Evolutionary conservation across 805 yeast genomes (phyloP).

Genomic region (Hemisphaericaspora nanyangensis): DNA sequence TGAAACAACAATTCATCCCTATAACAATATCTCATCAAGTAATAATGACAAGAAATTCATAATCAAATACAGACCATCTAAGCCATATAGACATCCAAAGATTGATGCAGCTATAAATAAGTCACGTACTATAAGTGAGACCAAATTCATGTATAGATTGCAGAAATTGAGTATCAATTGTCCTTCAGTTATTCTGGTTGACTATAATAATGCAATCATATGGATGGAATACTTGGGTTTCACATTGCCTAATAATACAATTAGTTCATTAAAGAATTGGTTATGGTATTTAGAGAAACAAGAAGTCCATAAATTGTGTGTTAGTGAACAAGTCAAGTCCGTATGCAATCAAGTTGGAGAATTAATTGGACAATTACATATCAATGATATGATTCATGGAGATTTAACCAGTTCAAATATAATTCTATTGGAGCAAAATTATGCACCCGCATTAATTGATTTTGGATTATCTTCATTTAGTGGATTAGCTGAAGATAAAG

Average conservation of each 20-base stretch:
- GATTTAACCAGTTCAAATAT: constrained; percentile 91
- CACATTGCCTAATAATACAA: constrained; percentile 43
- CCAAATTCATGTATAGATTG: constrained; percentile 64
- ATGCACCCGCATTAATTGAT: constrained; percentile 68
- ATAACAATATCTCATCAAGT: constrained; percentile 31
- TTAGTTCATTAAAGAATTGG: constrained; percentile 69
- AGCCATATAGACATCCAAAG: constrained; percentile 83
- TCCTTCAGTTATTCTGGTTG: constrained; percentile 75
- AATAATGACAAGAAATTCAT: constrained; percentile 41
- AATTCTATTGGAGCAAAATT: constrained; percentile 37
- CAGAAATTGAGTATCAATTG: constrained; percentile 55
- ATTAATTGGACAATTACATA: constrained; percentile 68
- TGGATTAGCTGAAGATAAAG: constrained; percentile 80
- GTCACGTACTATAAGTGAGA: constrained; percentile 80
- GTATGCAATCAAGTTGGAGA: constrained; percentile 57
- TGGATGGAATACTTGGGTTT: constrained; percentile 85
- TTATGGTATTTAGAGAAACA: constrained; percentile 56
- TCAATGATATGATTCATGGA: constrained; percentile 82
- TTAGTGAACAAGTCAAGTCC: constrained; percentile 33
- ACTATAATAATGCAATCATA: constrained; percentile 70
- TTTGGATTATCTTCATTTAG: constrained; percentile 86
- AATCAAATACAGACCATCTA: constrained; percentile 82
- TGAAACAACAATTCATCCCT: constrained; percentile 62
- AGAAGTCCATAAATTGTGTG: constrained; percentile 14
- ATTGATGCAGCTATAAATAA: constrained; percentile 75